phyloP scores from a whole-genome alignment of 1,139 yeast species.

The Suhomyces ambrosiae region DNA sequence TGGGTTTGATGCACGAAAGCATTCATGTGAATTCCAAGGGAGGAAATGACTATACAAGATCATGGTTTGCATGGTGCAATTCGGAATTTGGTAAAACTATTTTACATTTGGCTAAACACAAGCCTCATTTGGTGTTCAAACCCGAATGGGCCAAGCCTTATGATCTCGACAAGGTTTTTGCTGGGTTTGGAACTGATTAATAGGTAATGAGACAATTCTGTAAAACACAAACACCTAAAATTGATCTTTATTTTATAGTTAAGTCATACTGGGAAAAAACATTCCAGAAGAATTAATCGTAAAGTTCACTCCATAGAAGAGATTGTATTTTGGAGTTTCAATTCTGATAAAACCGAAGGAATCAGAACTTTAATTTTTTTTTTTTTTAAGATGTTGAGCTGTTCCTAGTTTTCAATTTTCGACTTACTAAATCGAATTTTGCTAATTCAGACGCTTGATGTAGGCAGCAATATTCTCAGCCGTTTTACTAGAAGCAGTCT shows the following conservation, averaged over 20 bases:
- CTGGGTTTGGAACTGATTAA: not conserved
- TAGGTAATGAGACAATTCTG: too few species aligned
- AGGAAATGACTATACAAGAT: constrained; percentile 58
- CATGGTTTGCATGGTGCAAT: constrained; percentile 96
- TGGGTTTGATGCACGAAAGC: constrained; percentile 86
- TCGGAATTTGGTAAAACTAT: constrained; percentile 88
- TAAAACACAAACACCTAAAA: too few species aligned
- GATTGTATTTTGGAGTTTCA: too few species aligned
- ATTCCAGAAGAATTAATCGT: too few species aligned
- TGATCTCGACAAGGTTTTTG: constrained; percentile 31
- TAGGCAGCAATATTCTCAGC: constrained; percentile 74
- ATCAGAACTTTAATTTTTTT: too few species aligned
- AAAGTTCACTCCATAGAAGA: too few species aligned
- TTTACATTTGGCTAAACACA: constrained; percentile 68
- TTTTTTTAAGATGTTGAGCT: too few species aligned
- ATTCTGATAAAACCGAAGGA: too few species aligned
- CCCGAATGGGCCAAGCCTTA: constrained; percentile 36
- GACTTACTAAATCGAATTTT: too few species aligned
- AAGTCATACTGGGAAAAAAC: too few species aligned
- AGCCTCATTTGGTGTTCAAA: constrained; percentile 72
- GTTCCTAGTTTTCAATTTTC: too few species aligned
- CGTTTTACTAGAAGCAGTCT: constrained; percentile 61
- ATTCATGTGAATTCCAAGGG: constrained; percentile 61
- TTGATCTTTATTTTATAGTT: too few species aligned
- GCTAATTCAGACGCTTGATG: constrained; percentile 32